Percentiles rank a stretch among this genome's conserved stretches.
phyloP scores from a whole-genome alignment of 2,329 filamentous ascomycete genomes.

The Truncatella angustata region DNA sequence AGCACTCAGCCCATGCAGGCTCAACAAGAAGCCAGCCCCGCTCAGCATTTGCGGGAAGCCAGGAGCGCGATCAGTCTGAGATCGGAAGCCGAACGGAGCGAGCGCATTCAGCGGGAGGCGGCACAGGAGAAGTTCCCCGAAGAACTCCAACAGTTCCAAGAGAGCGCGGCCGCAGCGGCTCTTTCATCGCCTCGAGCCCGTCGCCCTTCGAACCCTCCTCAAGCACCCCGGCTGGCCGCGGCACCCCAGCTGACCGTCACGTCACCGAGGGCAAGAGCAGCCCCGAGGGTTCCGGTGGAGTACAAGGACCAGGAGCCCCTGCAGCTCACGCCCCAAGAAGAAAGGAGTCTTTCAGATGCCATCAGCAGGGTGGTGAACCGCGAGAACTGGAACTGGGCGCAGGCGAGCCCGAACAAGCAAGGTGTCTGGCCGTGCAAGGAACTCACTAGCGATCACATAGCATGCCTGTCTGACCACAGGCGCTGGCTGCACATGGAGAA shows the following conservation, averaged over 20 bases:
- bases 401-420: slow-evolving; percentile 10
- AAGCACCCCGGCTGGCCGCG: not conserved
- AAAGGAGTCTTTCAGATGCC: slow-evolving; percentile 13
- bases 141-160: not conserved
- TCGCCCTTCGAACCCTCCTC: not conserved
- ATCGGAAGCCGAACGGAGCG: no score
- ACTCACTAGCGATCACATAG: slow-evolving; percentile 37
- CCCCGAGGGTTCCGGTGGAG: not conserved
- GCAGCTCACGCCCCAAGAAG: slow-evolving; percentile 2
- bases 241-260: not conserved
- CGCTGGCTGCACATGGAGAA: slow-evolving; percentile 49
- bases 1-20: slow-evolving; percentile 1
- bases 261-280: not conserved
- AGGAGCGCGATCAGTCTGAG: not conserved
- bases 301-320: slow-evolving; percentile 1
- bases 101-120: not conserved
- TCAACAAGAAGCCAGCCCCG: not conserved
- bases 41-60: not conserved
- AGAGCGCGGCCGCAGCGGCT: no score
- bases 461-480: slow-evolving; percentile 47
- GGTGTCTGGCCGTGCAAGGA: slow-evolving; percentile 34
- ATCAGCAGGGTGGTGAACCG: slow-evolving; percentile 15
- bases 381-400: not conserved
- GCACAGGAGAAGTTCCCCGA: not conserved
- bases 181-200: not conserved